A percentile compares a stretch with the other conserved stretches of the same genome.
These are phyloP conservation scores for Kluyveromyces nonfermentans DNA, from an alignment of 805 yeast genomes.

Conservation along the genomic window DNA sequence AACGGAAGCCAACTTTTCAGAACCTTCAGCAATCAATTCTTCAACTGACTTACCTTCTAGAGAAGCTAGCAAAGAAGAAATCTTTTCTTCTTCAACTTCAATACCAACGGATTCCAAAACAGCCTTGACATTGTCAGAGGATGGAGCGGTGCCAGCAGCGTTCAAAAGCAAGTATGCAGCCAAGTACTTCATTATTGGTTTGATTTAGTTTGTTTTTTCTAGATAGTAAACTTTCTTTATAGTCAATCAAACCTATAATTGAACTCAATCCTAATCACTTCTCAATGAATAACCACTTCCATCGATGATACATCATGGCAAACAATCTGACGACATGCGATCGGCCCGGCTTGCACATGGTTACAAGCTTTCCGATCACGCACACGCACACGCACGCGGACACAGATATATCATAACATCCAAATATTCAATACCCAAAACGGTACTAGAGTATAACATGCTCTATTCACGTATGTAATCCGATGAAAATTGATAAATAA, in stretches of 20 bases:
- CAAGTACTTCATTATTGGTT: conserved; percentile 75
- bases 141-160: conserved; percentile 92
- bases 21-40: conserved; percentile 91
- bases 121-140: conserved; percentile 82
- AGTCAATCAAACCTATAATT: background rate
- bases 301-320: too few species aligned
- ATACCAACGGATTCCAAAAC: conserved; percentile 92
- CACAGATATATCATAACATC: too few species aligned
- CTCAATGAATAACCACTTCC: too few species aligned
- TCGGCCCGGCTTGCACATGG: too few species aligned
- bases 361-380: too few species aligned
- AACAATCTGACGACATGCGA: too few species aligned
- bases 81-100: conserved; percentile 86
- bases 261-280: background rate
- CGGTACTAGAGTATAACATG: too few species aligned
- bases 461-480: too few species aligned
- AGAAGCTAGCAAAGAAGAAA: conserved; percentile 69
- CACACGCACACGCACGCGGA: too few species aligned
- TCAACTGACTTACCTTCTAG: conserved; percentile 88
- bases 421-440: too few species aligned
- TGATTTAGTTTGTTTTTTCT: background rate
- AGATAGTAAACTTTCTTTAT: background rate
- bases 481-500: too few species aligned
- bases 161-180: conserved; percentile 99
- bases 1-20: conserved; percentile 91